phyloP scores from a whole-genome alignment of 768 basidiomycete species.

The Termitomyces heimii region DNA sequence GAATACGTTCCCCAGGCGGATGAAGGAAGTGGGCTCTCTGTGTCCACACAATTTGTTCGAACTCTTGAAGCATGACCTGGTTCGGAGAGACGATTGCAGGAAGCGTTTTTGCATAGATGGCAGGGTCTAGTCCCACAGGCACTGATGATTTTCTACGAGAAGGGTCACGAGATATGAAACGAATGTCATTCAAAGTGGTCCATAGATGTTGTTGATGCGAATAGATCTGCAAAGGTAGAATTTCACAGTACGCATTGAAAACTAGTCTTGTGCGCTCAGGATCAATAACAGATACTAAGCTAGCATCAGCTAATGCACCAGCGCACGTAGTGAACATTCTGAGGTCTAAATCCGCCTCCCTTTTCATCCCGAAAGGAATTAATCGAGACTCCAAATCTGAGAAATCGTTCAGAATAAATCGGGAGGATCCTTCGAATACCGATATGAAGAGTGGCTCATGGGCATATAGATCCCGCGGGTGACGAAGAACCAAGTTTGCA shows the following conservation, averaged over 20 bases:
- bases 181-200: conserved; percentile 23
- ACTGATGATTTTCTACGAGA: not conserved
- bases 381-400: conserved; percentile 22
- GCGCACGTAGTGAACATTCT: conserved; percentile 31
- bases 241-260: conserved; percentile 27
- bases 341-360: conserved; percentile 22
- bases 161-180: conserved; percentile 35
- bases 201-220: conserved; percentile 16
- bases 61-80: conserved; percentile 30
- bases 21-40: conserved; percentile 31
- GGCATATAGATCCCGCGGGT: conserved; percentile 26
- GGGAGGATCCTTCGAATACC: conserved; percentile 24
- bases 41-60: conserved; percentile 41
- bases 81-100: conserved; percentile 30
- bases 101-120: conserved; percentile 20
- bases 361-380: conserved; percentile 23
- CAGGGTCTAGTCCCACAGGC: conserved; percentile 11
- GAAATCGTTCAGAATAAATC: conserved; percentile 26
- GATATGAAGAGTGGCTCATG: conserved; percentile 28
- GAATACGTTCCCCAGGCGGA: conserved; percentile 24
- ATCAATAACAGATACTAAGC: conserved; percentile 5
- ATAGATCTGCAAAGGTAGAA: conserved; percentile 24
- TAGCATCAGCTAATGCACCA: conserved; percentile 21
- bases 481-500: conserved; percentile 16
- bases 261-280: conserved; percentile 22